Conservation (phyloP, 164 flowering plant species). For the Tetracentron sinense region DNA sequence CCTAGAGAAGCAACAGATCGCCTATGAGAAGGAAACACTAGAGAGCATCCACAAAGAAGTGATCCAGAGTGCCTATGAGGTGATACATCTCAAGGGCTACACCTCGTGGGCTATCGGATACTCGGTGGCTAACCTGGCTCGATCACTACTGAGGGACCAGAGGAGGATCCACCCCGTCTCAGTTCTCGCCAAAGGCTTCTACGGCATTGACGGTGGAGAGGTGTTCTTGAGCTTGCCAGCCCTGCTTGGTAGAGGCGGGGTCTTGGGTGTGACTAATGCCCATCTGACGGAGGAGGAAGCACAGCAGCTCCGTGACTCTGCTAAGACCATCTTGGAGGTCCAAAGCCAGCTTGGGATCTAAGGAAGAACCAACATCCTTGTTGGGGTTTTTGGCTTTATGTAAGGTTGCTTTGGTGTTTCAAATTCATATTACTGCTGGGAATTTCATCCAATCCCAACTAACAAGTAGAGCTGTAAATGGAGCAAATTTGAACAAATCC, state of each 20-base stretch:
- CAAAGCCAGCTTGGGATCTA: conserved; percentile 49
- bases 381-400: not conserved
- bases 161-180: conserved; percentile 75
- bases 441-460: too few relatives aligned
- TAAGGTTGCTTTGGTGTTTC: not conserved
- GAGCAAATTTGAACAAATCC: too few relatives aligned
- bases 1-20: conserved; percentile 55
- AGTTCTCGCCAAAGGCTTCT: conserved; percentile 66
- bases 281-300: conserved; percentile 62
- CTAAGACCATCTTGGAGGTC: conserved; percentile 49
- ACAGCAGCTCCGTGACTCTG: conserved; percentile 43
- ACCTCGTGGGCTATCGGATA: conserved; percentile 94
- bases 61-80: conserved; percentile 63
- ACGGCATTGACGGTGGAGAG: conserved; percentile 57
- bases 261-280: conserved; percentile 57
- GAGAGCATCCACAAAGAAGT: conserved; percentile 67
- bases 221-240: conserved; percentile 85
- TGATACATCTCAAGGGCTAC: conserved; percentile 74
- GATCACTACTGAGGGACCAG: conserved; percentile 59
- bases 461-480: too few relatives aligned
- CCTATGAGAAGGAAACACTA: conserved; percentile 57
- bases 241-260: conserved; percentile 61
- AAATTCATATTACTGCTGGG: too few relatives aligned
- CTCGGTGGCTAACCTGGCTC: conserved; percentile 69
- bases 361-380: not conserved